Evolutionary conservation across 495 filamentous ascomycete species (phyloP).

Genomic region (Opeltia flavorubescens): DNA sequence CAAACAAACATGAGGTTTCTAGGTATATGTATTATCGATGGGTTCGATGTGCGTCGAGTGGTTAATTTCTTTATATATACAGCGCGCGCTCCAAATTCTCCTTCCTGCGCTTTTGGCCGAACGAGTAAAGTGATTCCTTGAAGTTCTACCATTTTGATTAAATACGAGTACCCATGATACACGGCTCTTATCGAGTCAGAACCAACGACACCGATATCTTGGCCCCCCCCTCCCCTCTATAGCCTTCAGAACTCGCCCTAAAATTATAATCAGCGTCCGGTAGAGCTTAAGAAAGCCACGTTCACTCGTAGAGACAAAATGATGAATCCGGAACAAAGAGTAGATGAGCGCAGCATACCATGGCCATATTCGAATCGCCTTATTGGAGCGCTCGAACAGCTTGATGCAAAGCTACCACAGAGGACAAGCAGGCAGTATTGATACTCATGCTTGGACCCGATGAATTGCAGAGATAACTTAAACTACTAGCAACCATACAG

Average conservation of each 20-base stretch:
- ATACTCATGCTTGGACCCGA: slow-evolving; percentile 20
- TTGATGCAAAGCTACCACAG: slow-evolving; percentile 14
- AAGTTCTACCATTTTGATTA: too few relatives aligned
- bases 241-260: slow-evolving; percentile 38
- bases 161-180: too few relatives aligned
- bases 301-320: slow-evolving; percentile 19
- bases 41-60: too few relatives aligned
- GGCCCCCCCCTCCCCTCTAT: slow-evolving; percentile 46
- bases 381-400: slow-evolving; percentile 17
- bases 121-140: too few relatives aligned
- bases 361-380: slow-evolving; percentile 21
- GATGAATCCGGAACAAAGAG: slow-evolving; percentile 19
- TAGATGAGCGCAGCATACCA: slow-evolving; percentile 31
- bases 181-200: too few relatives aligned
- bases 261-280: slow-evolving; percentile 29
- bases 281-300: slow-evolving; percentile 27
- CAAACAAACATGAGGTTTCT: too few relatives aligned
- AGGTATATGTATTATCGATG: too few relatives aligned
- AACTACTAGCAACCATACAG: slow-evolving; percentile 4
- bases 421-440: slow-evolving; percentile 24
- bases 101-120: too few relatives aligned
- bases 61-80: too few relatives aligned
- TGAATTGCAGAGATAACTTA: slow-evolving; percentile 21
- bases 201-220: too few relatives aligned
- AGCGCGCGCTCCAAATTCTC: too few relatives aligned